phyloP scores from a whole-genome alignment of 192 early-diverging fungal species.

The Funneliformis mosseae region DNA sequence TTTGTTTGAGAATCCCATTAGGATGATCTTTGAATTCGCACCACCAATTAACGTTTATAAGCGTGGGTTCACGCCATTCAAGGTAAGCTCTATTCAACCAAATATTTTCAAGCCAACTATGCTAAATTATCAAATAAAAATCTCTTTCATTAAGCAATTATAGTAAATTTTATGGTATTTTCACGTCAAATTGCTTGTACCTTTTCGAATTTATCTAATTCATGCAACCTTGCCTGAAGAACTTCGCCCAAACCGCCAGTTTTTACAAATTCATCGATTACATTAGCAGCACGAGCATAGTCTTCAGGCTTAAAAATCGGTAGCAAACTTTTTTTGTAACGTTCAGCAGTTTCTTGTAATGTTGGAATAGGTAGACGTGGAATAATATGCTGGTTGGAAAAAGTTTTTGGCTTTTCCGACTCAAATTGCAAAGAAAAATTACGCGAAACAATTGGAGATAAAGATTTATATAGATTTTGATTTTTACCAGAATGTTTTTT shows the following conservation, averaged over 20 bases:
- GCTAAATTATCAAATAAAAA: constrained; percentile 37
- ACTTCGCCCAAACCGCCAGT: constrained; percentile 68
- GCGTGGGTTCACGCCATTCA: constrained; percentile 79
- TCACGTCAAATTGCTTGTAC: constrained; percentile 21
- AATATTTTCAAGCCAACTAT: constrained; percentile 89
- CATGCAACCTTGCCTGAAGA: constrained; percentile 73
- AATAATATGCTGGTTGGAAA: constrained; percentile 67
- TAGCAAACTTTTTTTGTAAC: constrained; percentile 74
- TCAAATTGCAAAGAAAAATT: background rate
- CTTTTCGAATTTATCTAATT: constrained; percentile 66
- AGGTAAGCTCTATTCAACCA: constrained; percentile 84
- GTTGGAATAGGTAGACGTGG: constrained; percentile 87
- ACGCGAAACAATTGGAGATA: background rate
- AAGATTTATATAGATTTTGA: background rate
- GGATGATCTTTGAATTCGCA: constrained; percentile 66
- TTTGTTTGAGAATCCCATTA: constrained; percentile 42
- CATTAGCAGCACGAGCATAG: constrained; percentile 58
- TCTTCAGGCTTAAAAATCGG: constrained; percentile 70
- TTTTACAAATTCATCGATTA: constrained; percentile 71
- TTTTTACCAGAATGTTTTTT: background rate
- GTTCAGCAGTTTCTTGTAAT: constrained; percentile 71
- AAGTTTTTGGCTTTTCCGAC: constrained; percentile 45
- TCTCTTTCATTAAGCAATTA: background rate
- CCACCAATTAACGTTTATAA: constrained; percentile 94
- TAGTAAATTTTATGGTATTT: background rate